A percentile compares a stretch with the other conserved stretches of the same genome.
Evolutionary conservation across 495 filamentous ascomycete genomes (phyloP).

Genomic region (Friedmanniomyces simplex): DNA sequence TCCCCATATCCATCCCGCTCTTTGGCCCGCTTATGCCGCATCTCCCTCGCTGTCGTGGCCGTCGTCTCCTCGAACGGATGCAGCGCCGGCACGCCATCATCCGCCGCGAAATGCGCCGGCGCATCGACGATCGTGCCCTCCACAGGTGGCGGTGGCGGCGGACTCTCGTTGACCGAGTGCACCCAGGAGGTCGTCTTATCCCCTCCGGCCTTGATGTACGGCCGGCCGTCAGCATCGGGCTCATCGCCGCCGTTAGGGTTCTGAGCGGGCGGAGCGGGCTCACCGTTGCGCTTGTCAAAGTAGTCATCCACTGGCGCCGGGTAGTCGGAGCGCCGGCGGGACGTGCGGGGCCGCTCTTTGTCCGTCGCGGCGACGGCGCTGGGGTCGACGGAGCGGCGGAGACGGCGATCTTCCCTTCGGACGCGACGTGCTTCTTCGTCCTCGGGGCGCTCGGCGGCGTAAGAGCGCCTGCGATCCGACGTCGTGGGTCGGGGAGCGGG

Average conservation of each 20-base stretch:
- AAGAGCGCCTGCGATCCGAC: slow-evolving; percentile 14
- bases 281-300: slow-evolving; percentile 34
- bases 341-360: slow-evolving; percentile 17
- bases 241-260: background rate
- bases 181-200: slow-evolving; percentile 56
- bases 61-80: slow-evolving; percentile 15
- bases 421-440: slow-evolving; percentile 20
- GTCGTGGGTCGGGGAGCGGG: slow-evolving; percentile 16
- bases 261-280: background rate
- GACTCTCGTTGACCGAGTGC: slow-evolving; percentile 43
- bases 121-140: slow-evolving; percentile 46
- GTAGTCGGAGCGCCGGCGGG: slow-evolving; percentile 16
- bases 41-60: slow-evolving; percentile 9
- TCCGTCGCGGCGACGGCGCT: slow-evolving; percentile 3
- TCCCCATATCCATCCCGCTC: background rate
- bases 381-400: slow-evolving; percentile 10
- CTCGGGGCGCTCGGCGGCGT: slow-evolving; percentile 9
- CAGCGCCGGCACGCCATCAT: slow-evolving; percentile 8
- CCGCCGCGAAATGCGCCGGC: slow-evolving; percentile 32
- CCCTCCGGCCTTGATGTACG: slow-evolving; percentile 21
- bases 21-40: slow-evolving; percentile 8
- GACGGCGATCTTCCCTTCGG: slow-evolving; percentile 21
- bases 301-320: slow-evolving; percentile 31
- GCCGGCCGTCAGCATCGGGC: slow-evolving; percentile 16
- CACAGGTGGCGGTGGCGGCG: slow-evolving; percentile 48